These are phyloP conservation scores for Rutstroemia sydowiana DNA, from an alignment of 2,329 filamentous ascomycete genomes.

Conservation along the genomic window DNA sequence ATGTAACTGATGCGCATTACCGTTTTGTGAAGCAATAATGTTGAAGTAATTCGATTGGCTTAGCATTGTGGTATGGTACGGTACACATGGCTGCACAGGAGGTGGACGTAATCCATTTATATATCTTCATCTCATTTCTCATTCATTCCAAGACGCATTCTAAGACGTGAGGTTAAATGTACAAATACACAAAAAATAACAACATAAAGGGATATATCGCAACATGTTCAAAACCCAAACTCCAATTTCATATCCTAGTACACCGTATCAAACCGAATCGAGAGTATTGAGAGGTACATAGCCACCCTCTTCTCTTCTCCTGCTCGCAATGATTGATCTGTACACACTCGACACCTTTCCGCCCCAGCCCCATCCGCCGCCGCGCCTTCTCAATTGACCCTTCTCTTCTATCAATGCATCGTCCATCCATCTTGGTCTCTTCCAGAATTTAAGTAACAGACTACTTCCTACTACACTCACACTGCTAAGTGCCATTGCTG, in stretches of 20 bases:
- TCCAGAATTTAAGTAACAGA: slow-evolving; percentile 81
- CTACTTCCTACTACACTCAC: slow-evolving; percentile 84
- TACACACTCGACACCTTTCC: slow-evolving; percentile 38
- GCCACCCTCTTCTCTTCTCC: slow-evolving; percentile 42
- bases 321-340: slow-evolving; percentile 31
- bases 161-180: no score
- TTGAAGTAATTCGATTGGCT: no score
- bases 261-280: slow-evolving; percentile 11
- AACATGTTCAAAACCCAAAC: background rate
- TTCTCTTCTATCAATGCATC: slow-evolving; percentile 58
- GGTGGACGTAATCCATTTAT: background rate
- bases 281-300: slow-evolving; percentile 48
- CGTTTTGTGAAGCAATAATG: no score
- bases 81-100: no score
- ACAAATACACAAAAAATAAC: no score
- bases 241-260: background rate
- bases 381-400: slow-evolving; percentile 31
- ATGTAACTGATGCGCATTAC: no score
- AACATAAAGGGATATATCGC: background rate
- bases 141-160: no score
- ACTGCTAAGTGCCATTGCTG: slow-evolving; percentile 85
- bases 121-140: background rate
- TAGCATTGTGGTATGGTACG: no score
- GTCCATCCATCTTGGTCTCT: slow-evolving; percentile 78
- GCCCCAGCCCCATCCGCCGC: slow-evolving; percentile 32